Conservation (phyloP, 1,284 basidiomycete species). For the Irpex lacteus region DNA sequence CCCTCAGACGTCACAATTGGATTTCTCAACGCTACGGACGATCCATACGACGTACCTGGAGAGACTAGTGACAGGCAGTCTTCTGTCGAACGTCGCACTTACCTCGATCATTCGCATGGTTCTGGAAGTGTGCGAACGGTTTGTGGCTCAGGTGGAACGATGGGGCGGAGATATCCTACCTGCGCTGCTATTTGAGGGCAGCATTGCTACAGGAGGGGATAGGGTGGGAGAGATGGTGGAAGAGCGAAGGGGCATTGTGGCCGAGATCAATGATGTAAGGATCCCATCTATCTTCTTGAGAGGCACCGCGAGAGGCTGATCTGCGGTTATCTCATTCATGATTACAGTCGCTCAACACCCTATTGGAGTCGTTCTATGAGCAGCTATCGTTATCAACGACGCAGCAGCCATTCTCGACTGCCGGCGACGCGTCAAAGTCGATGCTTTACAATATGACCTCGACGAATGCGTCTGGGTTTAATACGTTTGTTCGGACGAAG, state of each 20-base stretch:
- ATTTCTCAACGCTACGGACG: slow-evolving; percentile 81
- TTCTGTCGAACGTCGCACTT: slow-evolving; percentile 68
- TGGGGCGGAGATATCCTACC: slow-evolving; percentile 94
- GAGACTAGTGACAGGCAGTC: slow-evolving; percentile 74
- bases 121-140: slow-evolving; percentile 79
- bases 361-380: slow-evolving; percentile 74
- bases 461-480: slow-evolving; percentile 52
- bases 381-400: slow-evolving; percentile 73
- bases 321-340: not conserved
- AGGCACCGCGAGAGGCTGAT: slow-evolving; percentile 2
- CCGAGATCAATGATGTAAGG: slow-evolving; percentile 72
- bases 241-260: slow-evolving; percentile 64
- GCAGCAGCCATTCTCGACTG: slow-evolving; percentile 58
- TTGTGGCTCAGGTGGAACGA: slow-evolving; percentile 80
- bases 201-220: slow-evolving; percentile 50
- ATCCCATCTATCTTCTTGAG: slow-evolving; percentile 1
- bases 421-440: slow-evolving; percentile 66
- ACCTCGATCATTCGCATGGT: slow-evolving; percentile 68
- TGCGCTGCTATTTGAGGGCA: slow-evolving; percentile 77
- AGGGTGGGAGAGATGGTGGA: slow-evolving; percentile 67
- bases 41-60: slow-evolving; percentile 83
- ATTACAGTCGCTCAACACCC: slow-evolving; percentile 53
- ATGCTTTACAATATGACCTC: slow-evolving; percentile 58
- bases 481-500: slow-evolving; percentile 48
- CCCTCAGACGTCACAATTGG: slow-evolving; percentile 42